Evolutionary conservation across 2,329 filamentous ascomycete species (phyloP), one percentile per base, ranked within the genome.

Genomic region (Parastagonospora nodorum): DNA sequence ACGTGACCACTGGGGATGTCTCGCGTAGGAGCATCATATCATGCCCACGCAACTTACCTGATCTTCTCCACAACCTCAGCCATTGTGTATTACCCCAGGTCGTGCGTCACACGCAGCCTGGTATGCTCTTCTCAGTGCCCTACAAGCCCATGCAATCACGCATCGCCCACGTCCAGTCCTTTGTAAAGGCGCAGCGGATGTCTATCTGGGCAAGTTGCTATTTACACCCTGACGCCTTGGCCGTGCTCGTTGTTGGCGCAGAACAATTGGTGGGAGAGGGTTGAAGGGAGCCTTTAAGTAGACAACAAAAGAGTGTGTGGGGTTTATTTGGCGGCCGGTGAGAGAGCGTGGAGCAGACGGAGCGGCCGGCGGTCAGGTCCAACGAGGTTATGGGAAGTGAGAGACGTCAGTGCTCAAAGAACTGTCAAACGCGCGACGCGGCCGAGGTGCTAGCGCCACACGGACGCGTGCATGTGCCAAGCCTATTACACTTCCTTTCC

Each of bases 21-120:
- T 8, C 29, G 4, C 4, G 15, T 19, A 8, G n/a, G 42, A 28
- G 29, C n/a, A 29, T 11, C n/a, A n/a, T 30, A 16, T 35, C 16
- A 35, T 39, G 24, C 14, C 15, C 32, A 42, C 32, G 15, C 14
- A 15, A 63, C 69, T 65, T 63, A 72, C 69, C 67, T 65, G 38
- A 73, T 68, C 56, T 60, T 64, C 49, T 69, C 67, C 16, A 72
- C 51, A 28, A 72, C 63, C 32, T 72, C 66, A 43, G 68, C 67
- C 69, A 72, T 71, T 35, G 32, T 63, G 45, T 53, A 48, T 55
- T 43, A 54, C 53, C 42, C 10, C 37, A 27, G 33, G 33, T 29
- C 50, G 47, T 15, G 36, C 32, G 39, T 43, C 28, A 41, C 45
- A 19, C 35, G 39, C 38, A 31, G 41, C 32, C 24, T 30, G 39